Evolutionary conservation across 495 filamentous ascomycete genomes (phyloP).

Genomic region (Symbiotaphrina buchneri): DNA sequence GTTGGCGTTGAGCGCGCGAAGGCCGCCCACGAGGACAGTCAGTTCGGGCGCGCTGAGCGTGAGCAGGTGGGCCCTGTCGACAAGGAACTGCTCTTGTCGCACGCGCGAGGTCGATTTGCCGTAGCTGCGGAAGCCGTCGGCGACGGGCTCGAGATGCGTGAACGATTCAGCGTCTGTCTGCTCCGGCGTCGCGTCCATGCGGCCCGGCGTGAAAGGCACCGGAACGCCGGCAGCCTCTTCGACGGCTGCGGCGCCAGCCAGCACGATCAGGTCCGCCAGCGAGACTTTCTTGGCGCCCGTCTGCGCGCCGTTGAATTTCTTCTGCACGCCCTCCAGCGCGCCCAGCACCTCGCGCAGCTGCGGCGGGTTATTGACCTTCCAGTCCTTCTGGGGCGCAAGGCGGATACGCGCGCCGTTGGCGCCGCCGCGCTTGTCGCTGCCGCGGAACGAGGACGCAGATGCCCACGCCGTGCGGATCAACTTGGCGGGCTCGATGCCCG

Average conservation of each 20-base stretch:
- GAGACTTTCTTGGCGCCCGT: slow-evolving; percentile 40
- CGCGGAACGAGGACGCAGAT: slow-evolving; percentile 49
- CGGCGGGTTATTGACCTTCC: slow-evolving; percentile 42
- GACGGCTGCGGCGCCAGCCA: slow-evolving; percentile 41
- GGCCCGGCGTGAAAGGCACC: too few relatives aligned
- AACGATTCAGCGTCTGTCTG: slow-evolving; percentile 42
- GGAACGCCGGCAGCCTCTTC: too few relatives aligned
- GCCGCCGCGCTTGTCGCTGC: slow-evolving; percentile 53
- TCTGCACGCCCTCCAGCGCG: slow-evolving; percentile 35
- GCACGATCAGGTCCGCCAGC: slow-evolving; percentile 47
- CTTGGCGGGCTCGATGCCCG: slow-evolving; percentile 27
- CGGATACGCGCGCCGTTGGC: slow-evolving; percentile 55
- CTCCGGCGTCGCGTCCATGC: too few relatives aligned
- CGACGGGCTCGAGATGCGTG: slow-evolving; percentile 31
- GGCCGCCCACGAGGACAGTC: slow-evolving; percentile 40
- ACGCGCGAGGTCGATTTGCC: slow-evolving; percentile 32
- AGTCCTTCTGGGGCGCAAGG: slow-evolving; percentile 41
- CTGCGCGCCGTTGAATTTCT: slow-evolving; percentile 29
- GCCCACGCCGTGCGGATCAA: slow-evolving; percentile 43
- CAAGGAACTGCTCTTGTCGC: slow-evolving; percentile 36
- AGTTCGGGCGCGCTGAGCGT: slow-evolving; percentile 44
- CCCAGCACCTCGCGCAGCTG: slow-evolving; percentile 31
- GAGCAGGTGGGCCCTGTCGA: slow-evolving; percentile 44
- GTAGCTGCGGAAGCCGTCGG: slow-evolving; percentile 58
- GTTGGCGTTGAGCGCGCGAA: slow-evolving; percentile 41